Percentiles rank a stretch among this genome's conserved stretches.
Conservation (phyloP, 2,329 filamentous ascomycete genomes). For the Clonostachys solani region DNA sequence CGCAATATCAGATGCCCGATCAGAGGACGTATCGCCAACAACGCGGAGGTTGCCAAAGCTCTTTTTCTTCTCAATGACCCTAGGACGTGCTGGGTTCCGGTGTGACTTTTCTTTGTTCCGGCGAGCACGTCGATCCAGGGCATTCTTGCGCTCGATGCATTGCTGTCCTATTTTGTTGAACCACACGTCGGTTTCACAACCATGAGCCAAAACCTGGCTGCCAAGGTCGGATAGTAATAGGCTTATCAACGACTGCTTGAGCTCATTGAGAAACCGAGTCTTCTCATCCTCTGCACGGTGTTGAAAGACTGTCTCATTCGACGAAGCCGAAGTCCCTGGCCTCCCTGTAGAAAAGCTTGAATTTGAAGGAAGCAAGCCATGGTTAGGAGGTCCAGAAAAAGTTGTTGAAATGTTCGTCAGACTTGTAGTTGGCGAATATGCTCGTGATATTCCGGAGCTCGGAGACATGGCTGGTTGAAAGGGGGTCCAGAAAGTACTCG, state of each 20-base stretch:
- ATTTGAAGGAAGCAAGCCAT: conserved; percentile 35
- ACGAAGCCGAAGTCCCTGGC: conserved; percentile 63
- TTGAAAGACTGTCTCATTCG: conserved; percentile 62
- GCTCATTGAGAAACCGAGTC: conserved; percentile 68
- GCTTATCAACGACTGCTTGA: conserved; percentile 77
- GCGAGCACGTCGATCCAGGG: conserved; percentile 42
- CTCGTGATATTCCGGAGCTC: conserved; percentile 52
- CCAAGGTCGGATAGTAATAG: conserved; percentile 87
- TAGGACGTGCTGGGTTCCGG: conserved; percentile 39
- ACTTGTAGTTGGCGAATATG: conserved; percentile 59
- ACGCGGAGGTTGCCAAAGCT: conserved; percentile 62
- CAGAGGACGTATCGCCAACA: conserved; percentile 32
- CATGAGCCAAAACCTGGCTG: conserved; percentile 77
- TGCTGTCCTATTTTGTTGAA: conserved; percentile 66
- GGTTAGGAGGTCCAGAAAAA: conserved; percentile 36
- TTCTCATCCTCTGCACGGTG: conserved; percentile 65
- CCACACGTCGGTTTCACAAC: conserved; percentile 91
- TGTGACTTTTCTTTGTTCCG: conserved; percentile 31
- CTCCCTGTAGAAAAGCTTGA: conserved; percentile 46
- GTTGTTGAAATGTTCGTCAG: conserved; percentile 51
- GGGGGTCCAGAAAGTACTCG: conserved; percentile 84
- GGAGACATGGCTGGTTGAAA: conserved; percentile 68
- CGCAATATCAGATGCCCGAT: conserved; percentile 27
- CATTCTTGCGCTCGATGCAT: conserved; percentile 59
- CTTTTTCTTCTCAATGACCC: conserved; percentile 60